Conservation (phyloP, 108 stramenopile genomes). For the Cyclostephanos invisitatus region DNA sequence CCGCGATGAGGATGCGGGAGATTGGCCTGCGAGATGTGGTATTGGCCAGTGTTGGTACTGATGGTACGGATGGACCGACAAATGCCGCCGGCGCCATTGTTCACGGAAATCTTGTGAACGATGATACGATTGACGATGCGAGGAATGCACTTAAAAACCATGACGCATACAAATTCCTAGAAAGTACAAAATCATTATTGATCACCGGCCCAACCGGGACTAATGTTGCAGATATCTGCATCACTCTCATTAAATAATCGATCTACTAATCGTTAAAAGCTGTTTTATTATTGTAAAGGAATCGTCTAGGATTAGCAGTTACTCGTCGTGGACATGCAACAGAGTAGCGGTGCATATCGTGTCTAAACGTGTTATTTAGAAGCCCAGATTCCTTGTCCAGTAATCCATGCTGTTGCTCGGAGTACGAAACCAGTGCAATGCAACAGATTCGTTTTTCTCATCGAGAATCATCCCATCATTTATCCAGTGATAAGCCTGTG, state of each 20-base stretch:
- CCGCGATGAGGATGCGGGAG: conserved; percentile 59
- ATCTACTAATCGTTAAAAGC: neutral
- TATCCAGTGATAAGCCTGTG: conserved; percentile 57
- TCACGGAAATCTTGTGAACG: conserved; percentile 59
- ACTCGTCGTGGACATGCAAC: neutral
- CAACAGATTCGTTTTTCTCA: conserved; percentile 20
- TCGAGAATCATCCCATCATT: conserved; percentile 1
- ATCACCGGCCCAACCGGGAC: conserved; percentile 85
- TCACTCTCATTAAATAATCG: conserved; percentile 56
- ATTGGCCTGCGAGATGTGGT: conserved; percentile 70
- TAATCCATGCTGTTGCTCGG: conserved; percentile 69
- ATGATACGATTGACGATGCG: conserved; percentile 33
- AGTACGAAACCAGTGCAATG: conserved; percentile 75
- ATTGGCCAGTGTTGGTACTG: conserved; percentile 77
- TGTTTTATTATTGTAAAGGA: neutral
- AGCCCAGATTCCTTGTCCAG: conserved; percentile 73
- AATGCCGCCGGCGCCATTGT: conserved; percentile 90
- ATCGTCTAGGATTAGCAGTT: neutral
- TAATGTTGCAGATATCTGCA: conserved; percentile 85
- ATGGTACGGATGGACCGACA: conserved; percentile 90
- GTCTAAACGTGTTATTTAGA: conserved; percentile 13
- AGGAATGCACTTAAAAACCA: conserved; percentile 64
- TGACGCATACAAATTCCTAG: conserved; percentile 68
- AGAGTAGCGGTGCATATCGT: neutral
- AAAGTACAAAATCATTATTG: conserved; percentile 51